Percentiles rank a stretch among this genome's conserved stretches.
Conservation (phyloP, 345 rosid genomes). For the Lepidium africanum region DNA sequence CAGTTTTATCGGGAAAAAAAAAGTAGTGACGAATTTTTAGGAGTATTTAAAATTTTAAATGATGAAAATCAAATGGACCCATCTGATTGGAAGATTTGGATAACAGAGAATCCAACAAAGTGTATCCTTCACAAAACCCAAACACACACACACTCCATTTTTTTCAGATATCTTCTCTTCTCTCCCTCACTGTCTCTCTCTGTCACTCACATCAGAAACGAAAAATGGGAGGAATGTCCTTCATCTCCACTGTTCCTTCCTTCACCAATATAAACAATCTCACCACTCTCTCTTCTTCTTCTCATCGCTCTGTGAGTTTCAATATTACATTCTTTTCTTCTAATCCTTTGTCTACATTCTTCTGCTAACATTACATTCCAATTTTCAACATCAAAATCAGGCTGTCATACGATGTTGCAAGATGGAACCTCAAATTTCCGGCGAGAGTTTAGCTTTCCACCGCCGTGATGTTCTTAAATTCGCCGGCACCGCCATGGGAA, state of each 20-base stretch:
- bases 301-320: constrained; percentile 29
- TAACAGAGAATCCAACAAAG: constrained; percentile 23
- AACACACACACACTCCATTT: not conserved
- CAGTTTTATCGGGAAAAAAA: too few species aligned
- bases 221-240: constrained; percentile 36
- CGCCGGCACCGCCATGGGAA: constrained; percentile 49
- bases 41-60: not conserved
- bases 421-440: constrained; percentile 26
- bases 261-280: constrained; percentile 21
- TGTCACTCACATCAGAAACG: not conserved
- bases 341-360: not conserved
- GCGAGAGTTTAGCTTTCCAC: constrained; percentile 14
- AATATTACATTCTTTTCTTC: not conserved
- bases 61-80: constrained; percentile 4
- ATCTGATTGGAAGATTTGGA: constrained; percentile 26
- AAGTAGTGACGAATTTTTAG: too few species aligned
- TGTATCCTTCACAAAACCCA: constrained; percentile 20
- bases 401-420: constrained; percentile 43
- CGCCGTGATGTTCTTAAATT: constrained; percentile 60
- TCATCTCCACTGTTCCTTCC: constrained; percentile 53
- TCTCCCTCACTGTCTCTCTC: not conserved
- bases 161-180: not conserved
- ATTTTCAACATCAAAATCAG: constrained; percentile 35
- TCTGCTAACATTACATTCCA: not conserved
- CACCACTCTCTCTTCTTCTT: constrained; percentile 15